Percentiles rank a stretch among this genome's conserved stretches.
phyloP scores from a whole-genome alignment of 2,329 filamentous ascomycete genomes.

The Epichloe gansuensis region DNA sequence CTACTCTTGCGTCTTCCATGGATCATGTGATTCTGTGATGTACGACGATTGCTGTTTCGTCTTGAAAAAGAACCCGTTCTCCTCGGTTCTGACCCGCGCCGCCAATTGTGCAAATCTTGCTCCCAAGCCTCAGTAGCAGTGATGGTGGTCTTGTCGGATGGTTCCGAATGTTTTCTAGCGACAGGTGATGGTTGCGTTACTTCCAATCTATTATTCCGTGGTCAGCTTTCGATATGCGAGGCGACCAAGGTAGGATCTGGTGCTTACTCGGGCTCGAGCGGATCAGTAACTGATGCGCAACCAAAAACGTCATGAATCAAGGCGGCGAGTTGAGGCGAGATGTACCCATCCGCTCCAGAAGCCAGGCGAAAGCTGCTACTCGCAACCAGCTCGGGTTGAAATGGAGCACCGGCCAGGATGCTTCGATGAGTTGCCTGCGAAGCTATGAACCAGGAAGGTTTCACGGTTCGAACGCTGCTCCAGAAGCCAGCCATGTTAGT shows the following conservation, averaged over 20 bases:
- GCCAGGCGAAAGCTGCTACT: neutral
- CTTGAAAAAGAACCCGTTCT: neutral
- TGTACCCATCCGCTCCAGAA: neutral
- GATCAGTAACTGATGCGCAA: slow-evolving; percentile 1
- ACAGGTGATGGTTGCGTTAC: neutral
- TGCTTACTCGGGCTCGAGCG: neutral
- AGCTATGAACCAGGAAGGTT: neutral
- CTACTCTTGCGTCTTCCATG: neutral
- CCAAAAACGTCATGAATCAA: slow-evolving; percentile 3
- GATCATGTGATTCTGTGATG: neutral
- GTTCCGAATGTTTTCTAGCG: neutral
- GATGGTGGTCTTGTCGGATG: neutral
- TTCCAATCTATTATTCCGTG: neutral
- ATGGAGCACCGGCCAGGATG: neutral
- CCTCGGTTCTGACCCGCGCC: neutral
- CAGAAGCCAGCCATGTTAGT: neutral
- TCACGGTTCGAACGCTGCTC: neutral
- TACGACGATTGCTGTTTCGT: neutral
- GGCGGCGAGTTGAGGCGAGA: slow-evolving; percentile 1
- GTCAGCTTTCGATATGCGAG: neutral
- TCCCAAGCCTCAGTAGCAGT: neutral
- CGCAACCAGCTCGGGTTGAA: neutral
- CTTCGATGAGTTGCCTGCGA: neutral
- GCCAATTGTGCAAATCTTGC: neutral
- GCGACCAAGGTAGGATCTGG: too few species aligned